These are phyloP conservation scores for Lactarius pseudohatsudake DNA, from an alignment of 768 basidiomycete genomes.

Conservation along the genomic window DNA sequence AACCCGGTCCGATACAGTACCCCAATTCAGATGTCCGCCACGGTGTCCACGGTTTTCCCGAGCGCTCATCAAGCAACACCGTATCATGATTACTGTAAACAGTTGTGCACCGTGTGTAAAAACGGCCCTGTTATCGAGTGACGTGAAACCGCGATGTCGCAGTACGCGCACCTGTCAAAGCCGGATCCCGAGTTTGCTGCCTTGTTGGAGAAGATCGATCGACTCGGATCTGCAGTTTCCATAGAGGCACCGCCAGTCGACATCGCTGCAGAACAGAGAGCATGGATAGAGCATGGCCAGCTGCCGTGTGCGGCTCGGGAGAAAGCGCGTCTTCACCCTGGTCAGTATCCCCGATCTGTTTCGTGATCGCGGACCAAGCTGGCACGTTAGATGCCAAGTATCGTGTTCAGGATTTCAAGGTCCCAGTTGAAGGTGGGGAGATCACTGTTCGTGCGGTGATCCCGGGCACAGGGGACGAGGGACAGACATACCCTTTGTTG, in stretches of 20 bases:
- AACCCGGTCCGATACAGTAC: not conserved
- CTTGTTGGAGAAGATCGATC: not conserved
- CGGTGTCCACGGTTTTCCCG: too few relatives aligned
- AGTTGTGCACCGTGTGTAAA: too few relatives aligned
- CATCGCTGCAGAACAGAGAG: not conserved
- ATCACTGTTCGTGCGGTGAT: conserved; percentile 11
- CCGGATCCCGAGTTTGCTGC: conserved; percentile 13
- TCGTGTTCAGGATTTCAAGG: conserved; percentile 9
- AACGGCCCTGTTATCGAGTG: not conserved
- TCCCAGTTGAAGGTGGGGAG: conserved; percentile 16
- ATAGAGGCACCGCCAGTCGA: not conserved
- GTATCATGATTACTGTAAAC: not conserved
- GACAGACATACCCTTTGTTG: not conserved
- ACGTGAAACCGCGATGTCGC: conserved; percentile 4
- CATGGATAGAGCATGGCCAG: not conserved
- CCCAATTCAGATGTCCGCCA: too few relatives aligned
- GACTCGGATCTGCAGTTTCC: too few relatives aligned
- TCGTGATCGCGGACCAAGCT: not conserved
- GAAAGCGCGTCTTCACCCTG: not conserved
- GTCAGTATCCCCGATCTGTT: not conserved
- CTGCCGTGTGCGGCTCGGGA: not conserved
- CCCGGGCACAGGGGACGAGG: not conserved
- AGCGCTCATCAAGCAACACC: not conserved
- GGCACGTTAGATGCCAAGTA: conserved; percentile 9
- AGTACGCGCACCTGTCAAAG: conserved; percentile 1